Evolutionary conservation across 305 asterid species (phyloP), one percentile per base, ranked within the genome.

Genomic region (Plantago lanceolata): DNA sequence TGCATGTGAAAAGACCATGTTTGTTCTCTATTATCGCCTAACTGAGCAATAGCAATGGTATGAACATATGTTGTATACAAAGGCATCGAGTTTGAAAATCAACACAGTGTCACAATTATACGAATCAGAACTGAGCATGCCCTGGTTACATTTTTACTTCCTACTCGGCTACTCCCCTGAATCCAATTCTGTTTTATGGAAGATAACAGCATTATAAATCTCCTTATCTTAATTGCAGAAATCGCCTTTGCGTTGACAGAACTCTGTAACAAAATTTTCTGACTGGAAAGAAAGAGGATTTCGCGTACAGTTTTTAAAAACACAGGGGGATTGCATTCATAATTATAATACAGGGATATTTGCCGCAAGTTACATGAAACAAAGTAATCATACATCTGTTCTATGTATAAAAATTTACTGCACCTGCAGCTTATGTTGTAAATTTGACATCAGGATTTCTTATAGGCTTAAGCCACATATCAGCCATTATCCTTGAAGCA

Each of bases 391-490:
- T 33, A 8, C 40, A 33, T 14, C 31, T 15, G 15, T 14, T 17
- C 33, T 15, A 55, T 28, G 43, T 4, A 5, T 24, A 40, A 57
- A 43, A 43, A 19, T 4, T 59, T 51, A 19, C 18, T 43, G 35
- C 40, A 59, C 64, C 20, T 40, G 20, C 56, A 19, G 24, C 48
- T 70, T 48, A 81, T 75, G 78, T 71, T 63, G 68, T 78, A 80
- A 87, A 80, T 76, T 80, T 89, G 52, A 89, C 85, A 70, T 92
- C 86, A 1, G 98, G 96, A 71, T 89, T 92, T 62, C 96, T 79
- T 54, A 92, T 89, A 18, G 87, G 80, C 62, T 89, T 87, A 66
- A 92, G 96, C 98, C 98, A 92, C 98, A 92, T 92, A 73, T 85
- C 96, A 1, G 95, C 98, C 93, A 89, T 83, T 19, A 86, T 76